A percentile compares a stretch with the other conserved stretches of the same genome.
Conservation (phyloP, 208 protist genomes). For the Trichomonas vaginalis region DNA sequence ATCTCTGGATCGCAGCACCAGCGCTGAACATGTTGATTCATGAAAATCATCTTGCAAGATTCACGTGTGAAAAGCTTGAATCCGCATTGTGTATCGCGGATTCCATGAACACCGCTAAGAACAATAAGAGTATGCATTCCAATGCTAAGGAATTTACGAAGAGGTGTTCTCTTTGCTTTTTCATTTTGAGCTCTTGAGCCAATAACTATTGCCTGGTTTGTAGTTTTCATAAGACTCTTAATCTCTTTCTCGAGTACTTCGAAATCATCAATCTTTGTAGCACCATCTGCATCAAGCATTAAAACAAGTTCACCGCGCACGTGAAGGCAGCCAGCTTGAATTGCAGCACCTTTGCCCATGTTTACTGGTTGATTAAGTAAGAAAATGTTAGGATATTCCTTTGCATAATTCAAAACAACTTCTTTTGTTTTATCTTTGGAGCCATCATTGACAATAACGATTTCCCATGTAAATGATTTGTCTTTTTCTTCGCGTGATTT, state of each 20-base stretch:
- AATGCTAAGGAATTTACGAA: conserved; percentile 18
- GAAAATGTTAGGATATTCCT: not conserved
- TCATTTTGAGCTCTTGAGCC: conserved; percentile 6
- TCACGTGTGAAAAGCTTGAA: conserved; percentile 30
- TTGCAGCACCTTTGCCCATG: conserved; percentile 26
- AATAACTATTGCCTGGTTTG: not conserved
- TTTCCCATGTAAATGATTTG: conserved; percentile 11
- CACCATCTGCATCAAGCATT: conserved; percentile 33
- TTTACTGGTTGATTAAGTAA: conserved; percentile 17
- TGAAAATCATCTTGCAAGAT: not conserved
- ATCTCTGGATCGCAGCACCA: conserved; percentile 34
- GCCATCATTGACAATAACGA: conserved; percentile 31
- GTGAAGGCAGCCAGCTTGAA: conserved; percentile 20
- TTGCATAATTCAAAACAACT: conserved; percentile 3
- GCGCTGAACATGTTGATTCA: conserved; percentile 22
- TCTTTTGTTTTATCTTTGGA: conserved; percentile 16
- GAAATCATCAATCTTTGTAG: conserved; percentile 20
- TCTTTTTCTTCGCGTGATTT: not conserved
- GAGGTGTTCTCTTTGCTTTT: conserved; percentile 16
- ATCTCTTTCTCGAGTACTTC: not conserved
- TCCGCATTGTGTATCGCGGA: conserved; percentile 29
- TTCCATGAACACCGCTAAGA: not conserved
- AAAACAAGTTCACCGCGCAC: conserved; percentile 19
- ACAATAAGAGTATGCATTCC: conserved; percentile 19
- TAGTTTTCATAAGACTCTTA: not conserved